A percentile compares a stretch with the other conserved stretches of the same genome.
Evolutionary conservation across 345 rosid species (phyloP).

Genomic region (Pistacia vera): DNA sequence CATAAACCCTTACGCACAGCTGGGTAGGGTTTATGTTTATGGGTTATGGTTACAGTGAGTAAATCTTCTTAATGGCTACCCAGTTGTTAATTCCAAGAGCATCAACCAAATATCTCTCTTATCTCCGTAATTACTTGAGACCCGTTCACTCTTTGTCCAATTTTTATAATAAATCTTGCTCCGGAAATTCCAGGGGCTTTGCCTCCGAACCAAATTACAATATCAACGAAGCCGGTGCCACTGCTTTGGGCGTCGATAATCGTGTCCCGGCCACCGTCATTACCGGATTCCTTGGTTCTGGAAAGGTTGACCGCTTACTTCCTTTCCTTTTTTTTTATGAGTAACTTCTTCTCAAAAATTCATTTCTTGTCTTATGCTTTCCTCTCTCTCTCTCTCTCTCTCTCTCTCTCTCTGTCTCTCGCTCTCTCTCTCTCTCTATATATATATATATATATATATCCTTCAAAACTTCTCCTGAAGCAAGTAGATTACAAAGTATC

Average conservation of each 20-base stretch:
- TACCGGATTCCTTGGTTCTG: constrained; percentile 83
- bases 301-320: constrained; percentile 39
- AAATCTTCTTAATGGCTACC: neutral
- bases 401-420: too few relatives aligned
- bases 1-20: neutral
- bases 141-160: neutral
- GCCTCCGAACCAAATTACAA: neutral
- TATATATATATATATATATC: too few relatives aligned
- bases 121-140: neutral
- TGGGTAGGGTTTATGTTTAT: neutral
- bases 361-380: neutral
- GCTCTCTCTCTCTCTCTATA: too few relatives aligned
- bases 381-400: too few relatives aligned
- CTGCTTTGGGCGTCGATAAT: constrained; percentile 20
- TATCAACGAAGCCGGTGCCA: neutral
- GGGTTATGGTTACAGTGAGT: neutral
- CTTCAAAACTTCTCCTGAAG: too few relatives aligned
- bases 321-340: neutral
- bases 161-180: too few relatives aligned
- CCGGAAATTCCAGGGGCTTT: neutral
- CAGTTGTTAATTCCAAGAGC: neutral
- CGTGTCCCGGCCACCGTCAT: constrained; percentile 71
- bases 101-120: neutral
- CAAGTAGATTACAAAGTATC: too few relatives aligned
- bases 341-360: neutral